A percentile compares a stretch with the other conserved stretches of the same genome.
These are phyloP conservation scores for Manihot esculenta DNA, from an alignment of 441 rosid genomes.

Conservation along the genomic window DNA sequence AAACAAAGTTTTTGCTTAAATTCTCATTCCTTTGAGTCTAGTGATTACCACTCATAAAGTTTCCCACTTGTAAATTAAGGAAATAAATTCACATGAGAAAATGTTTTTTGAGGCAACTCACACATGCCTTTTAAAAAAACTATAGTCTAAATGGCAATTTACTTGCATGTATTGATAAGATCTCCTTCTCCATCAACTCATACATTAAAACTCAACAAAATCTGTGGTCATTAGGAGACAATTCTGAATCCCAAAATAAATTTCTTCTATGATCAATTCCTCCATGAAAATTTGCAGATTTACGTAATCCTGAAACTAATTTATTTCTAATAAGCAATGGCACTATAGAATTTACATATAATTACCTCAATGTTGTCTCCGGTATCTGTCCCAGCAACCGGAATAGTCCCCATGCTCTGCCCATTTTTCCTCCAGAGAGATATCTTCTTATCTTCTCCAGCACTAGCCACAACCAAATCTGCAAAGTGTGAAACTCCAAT, in stretches of 20 bases:
- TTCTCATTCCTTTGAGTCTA: neutral
- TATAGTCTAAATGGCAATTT: neutral
- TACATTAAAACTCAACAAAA: conserved; percentile 1
- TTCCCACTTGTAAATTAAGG: neutral
- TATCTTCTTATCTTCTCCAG: conserved; percentile 93
- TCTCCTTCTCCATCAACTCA: neutral
- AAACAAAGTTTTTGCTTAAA: neutral
- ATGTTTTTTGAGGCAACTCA: neutral
- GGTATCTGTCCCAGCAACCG: conserved; percentile 64
- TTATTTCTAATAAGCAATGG: conserved; percentile 1
- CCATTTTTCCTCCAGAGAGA: conserved; percentile 85
- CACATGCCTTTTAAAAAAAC: neutral
- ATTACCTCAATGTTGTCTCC: conserved; percentile 80
- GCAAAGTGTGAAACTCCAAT: conserved; percentile 13
- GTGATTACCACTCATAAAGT: neutral
- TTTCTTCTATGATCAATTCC: neutral
- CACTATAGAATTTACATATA: neutral
- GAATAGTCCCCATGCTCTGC: conserved; percentile 73
- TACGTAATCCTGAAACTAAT: neutral
- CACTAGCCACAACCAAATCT: conserved; percentile 95
- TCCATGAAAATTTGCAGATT: neutral
- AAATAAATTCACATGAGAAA: neutral
- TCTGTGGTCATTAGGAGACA: neutral
- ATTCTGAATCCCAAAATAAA: neutral
- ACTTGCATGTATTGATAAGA: neutral